Percentiles rank a stretch among this genome's conserved stretches.
Conservation (phyloP, 78 protist species). For the slime mould (Dictyostelium discoideum) region dicty_2.7 NC_007091.3:2654001-2654500, state of each 20-base stretch:
- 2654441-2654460: too few relatives aligned
- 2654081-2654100: not conserved
- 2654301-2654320: not conserved
- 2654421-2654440: not conserved
- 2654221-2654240: not conserved
- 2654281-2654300: too few relatives aligned
- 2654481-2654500: not conserved
- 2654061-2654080: not conserved
- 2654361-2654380: not conserved
- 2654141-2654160: not conserved
- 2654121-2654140: not conserved
- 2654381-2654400: not conserved
- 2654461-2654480: too few relatives aligned
- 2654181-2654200: not conserved
- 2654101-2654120: not conserved
- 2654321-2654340: not conserved
- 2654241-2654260: not conserved
- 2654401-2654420: not conserved
- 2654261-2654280: not conserved
- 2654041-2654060: not conserved
- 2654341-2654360: not conserved
- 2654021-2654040: not conserved
- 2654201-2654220: not conserved
- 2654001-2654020: not conserved
- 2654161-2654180: not conserved